Percentiles rank a stretch among this genome's conserved stretches.
These are phyloP conservation scores for Tripidium arundinaceum DNA, from an alignment of 202 grass and related monocot genomes.

Conservation along the genomic window DNA sequence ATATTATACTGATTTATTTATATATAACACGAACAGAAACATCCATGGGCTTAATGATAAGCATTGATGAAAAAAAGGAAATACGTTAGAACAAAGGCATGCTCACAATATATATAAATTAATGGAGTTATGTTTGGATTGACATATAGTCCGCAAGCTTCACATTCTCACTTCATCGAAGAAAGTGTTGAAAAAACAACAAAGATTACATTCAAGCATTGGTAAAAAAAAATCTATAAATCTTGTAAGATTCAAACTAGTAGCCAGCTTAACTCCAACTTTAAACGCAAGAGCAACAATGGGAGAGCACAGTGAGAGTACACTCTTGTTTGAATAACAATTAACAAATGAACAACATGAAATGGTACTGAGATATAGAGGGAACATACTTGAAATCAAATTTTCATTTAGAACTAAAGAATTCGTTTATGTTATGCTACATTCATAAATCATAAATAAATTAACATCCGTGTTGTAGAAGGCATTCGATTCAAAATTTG, in stretches of 20 bases:
- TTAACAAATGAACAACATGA: not conserved
- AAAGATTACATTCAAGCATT: not conserved
- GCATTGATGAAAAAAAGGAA: not conserved
- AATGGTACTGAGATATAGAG: not conserved
- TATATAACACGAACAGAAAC: not conserved
- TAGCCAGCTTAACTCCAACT: not conserved
- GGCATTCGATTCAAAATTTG: not conserved
- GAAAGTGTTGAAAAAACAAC: not conserved
- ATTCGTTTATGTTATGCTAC: not conserved
- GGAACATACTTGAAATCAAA: not conserved
- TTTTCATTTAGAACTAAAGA: not conserved
- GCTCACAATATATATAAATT: not conserved
- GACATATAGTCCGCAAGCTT: not conserved
- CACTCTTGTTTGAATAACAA: not conserved
- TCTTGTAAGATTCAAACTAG: not conserved
- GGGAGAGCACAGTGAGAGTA: not conserved
- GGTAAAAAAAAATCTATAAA: not conserved
- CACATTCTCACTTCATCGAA: not conserved
- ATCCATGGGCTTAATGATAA: not conserved
- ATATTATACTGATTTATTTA: conserved; percentile 6
- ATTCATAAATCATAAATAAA: not conserved
- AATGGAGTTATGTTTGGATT: not conserved
- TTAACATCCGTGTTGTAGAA: not conserved
- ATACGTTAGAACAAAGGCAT: not conserved
- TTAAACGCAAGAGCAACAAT: not conserved